phyloP scores from a whole-genome alignment of 768 basidiomycete genomes.

The Hericium rajendrae region DNA sequence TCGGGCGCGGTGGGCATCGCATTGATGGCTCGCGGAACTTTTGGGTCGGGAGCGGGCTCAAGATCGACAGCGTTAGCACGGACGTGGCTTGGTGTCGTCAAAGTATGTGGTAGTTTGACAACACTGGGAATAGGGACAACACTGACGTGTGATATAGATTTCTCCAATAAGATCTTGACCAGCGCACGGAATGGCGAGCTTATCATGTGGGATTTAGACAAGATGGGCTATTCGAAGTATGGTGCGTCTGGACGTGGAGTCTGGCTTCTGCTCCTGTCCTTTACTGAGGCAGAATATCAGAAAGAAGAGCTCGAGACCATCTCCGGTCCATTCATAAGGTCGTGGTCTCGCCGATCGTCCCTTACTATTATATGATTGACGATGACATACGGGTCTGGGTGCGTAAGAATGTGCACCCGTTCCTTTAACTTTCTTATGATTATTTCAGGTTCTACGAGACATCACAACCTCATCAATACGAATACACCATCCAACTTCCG shows the following conservation, averaged over 20 bases:
- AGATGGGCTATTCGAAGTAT: slow-evolving; percentile 55
- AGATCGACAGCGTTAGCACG: slow-evolving; percentile 69
- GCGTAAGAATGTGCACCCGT: slow-evolving; percentile 13
- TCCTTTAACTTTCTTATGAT: background rate
- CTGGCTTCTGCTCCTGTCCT: background rate
- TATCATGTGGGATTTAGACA: slow-evolving; percentile 76
- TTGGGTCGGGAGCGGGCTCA: slow-evolving; percentile 71
- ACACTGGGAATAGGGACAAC: background rate
- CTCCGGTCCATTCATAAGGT: slow-evolving; percentile 63
- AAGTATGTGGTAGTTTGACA: slow-evolving; percentile 30
- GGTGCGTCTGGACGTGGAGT: slow-evolving; percentile 31
- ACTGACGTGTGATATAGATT: slow-evolving; percentile 31
- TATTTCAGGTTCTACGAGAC: slow-evolving; percentile 58
- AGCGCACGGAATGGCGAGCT: slow-evolving; percentile 76
- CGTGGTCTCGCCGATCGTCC: slow-evolving; percentile 56
- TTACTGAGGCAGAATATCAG: slow-evolving; percentile 24
- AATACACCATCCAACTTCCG: slow-evolving; percentile 59
- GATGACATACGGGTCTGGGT: slow-evolving; percentile 79
- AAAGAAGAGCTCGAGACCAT: slow-evolving; percentile 59
- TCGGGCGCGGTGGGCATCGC: slow-evolving; percentile 53
- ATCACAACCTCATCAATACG: slow-evolving; percentile 59
- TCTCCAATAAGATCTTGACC: slow-evolving; percentile 68
- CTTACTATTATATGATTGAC: slow-evolving; percentile 70
- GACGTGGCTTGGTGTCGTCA: slow-evolving; percentile 77
- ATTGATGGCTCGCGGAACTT: slow-evolving; percentile 69